Evolutionary conservation across 2,329 filamentous ascomycete genomes (phyloP).

Genomic region (Ophiostoma triangulosporum): DNA sequence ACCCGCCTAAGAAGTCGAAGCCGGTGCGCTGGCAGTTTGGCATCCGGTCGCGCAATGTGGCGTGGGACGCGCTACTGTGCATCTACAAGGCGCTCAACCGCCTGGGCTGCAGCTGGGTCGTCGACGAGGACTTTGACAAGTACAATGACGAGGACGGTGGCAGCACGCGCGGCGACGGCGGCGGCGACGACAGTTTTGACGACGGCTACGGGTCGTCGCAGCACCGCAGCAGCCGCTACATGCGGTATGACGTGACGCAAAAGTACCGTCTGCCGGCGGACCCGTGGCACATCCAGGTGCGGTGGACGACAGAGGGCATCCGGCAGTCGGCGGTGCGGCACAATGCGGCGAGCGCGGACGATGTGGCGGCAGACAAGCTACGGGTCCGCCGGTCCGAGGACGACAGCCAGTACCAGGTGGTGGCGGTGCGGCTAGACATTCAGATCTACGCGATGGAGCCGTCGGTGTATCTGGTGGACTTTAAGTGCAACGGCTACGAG

Average conservation of each 20-base stretch:
- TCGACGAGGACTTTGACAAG: constrained; percentile 45
- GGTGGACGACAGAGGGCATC: constrained; percentile 61
- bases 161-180: constrained; percentile 8
- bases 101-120: constrained; percentile 79
- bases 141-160: constrained; percentile 27
- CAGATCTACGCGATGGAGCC: constrained; percentile 91
- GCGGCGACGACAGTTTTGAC: constrained; percentile 17
- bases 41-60: constrained; percentile 85
- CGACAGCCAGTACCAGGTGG: constrained; percentile 45
- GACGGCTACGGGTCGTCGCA: constrained; percentile 24
- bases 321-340: constrained; percentile 23
- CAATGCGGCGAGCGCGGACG: constrained; percentile 20
- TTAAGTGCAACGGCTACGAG: constrained; percentile 97
- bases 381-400: constrained; percentile 29
- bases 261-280: constrained; percentile 83
- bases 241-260: constrained; percentile 36
- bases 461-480: constrained; percentile 90
- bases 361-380: constrained; percentile 26
- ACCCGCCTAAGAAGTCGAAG: constrained; percentile 56
- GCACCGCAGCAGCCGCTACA: constrained; percentile 20
- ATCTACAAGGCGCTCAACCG: constrained; percentile 86
- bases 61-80: constrained; percentile 85
- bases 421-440: constrained; percentile 92
- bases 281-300: constrained; percentile 85
- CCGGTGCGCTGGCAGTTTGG: constrained; percentile 96